Percentiles rank a stretch among this genome's conserved stretches.
These are phyloP conservation scores for Suillus occidentalis DNA, from an alignment of 768 basidiomycete species.

Conservation along the genomic window DNA sequence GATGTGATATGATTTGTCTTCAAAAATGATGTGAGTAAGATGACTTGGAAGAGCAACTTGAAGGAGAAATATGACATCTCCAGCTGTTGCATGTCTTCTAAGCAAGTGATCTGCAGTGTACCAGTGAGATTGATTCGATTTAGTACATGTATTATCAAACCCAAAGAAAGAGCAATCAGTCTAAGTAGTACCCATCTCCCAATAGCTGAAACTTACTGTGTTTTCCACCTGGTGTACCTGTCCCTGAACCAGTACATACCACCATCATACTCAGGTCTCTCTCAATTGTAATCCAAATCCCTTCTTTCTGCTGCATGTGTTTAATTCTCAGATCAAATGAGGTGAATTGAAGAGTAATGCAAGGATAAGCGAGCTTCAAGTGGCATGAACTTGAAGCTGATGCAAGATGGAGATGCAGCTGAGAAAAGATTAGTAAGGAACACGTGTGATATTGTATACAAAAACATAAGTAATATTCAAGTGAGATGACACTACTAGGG, in stretches of 20 bases:
- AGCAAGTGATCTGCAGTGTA: no score
- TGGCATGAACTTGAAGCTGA: no score
- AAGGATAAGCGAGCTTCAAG: no score
- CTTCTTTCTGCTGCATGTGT: background rate
- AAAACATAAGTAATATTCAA: background rate
- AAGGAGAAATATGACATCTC: no score
- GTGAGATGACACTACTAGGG: background rate
- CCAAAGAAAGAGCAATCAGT: background rate
- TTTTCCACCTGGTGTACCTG: background rate
- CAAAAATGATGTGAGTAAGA: no score
- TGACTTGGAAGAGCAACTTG: no score
- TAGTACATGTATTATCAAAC: background rate
- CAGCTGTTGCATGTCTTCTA: no score
- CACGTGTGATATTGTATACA: background rate
- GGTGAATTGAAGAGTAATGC: no score
- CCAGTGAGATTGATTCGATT: no score
- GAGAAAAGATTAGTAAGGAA: background rate
- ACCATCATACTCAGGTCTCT: background rate
- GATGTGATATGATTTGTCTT: no score
- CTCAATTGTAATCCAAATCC: background rate
- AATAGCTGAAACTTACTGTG: background rate
- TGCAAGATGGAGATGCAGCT: no score
- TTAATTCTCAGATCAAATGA: no score
- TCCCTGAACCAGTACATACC: background rate
- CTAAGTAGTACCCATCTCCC: background rate